Conservation (phyloP, 768 basidiomycete species). For the Rhizopogon roseolus region DNA sequence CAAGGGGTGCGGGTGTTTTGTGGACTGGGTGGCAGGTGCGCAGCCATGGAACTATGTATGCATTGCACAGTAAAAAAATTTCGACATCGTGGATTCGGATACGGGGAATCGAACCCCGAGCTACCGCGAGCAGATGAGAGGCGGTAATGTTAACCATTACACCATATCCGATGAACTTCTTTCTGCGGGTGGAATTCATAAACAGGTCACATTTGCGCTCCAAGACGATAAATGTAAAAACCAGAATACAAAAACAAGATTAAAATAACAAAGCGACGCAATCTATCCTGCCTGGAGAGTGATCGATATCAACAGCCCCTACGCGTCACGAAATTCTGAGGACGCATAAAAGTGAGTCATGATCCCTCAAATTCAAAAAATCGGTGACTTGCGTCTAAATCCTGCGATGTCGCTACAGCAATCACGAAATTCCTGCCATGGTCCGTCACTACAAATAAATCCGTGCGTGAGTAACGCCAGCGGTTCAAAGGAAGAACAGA, state of each 20-base stretch:
- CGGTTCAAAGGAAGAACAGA: background rate
- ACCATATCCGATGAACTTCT: background rate
- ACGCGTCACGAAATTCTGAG: background rate
- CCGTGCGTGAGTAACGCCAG: background rate
- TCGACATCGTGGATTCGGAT: slow-evolving; percentile 26
- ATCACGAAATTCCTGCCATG: slow-evolving; percentile 76
- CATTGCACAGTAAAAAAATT: no score
- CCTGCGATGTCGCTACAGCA: slow-evolving; percentile 72
- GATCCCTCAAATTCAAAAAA: no score
- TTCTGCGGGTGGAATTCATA: background rate
- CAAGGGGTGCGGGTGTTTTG: no score
- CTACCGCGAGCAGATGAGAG: slow-evolving; percentile 32
- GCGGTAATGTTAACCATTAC: slow-evolving; percentile 3
- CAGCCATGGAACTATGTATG: no score
- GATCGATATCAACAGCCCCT: background rate
- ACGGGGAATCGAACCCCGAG: slow-evolving; percentile 58
- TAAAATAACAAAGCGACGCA: no score
- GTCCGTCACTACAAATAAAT: slow-evolving; percentile 65
- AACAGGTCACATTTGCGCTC: background rate
- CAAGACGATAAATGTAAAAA: background rate
- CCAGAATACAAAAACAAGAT: background rate
- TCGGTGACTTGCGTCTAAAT: slow-evolving; percentile 43
- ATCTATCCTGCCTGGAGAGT: background rate
- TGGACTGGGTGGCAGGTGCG: no score
- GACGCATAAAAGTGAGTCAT: background rate